Evolutionary conservation across 371 early-diverging fungal species (phyloP).

Genomic region (Syncephalastrum contaminatum): DNA sequence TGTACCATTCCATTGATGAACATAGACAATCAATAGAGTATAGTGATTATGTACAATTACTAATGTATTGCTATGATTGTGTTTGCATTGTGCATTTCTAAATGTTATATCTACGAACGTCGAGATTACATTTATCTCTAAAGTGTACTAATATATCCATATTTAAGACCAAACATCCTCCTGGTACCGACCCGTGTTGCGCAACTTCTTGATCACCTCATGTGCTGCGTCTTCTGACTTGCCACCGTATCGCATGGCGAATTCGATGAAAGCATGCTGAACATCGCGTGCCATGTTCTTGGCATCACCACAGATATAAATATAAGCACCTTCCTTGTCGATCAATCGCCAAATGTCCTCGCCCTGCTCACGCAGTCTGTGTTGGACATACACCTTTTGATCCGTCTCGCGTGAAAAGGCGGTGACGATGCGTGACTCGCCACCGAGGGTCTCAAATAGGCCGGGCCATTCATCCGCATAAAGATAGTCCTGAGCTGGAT

Average conservation of each 20-base stretch:
- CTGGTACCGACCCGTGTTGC: conserved; percentile 81
- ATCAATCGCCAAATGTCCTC: conserved; percentile 69
- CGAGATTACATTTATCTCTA: too few species aligned
- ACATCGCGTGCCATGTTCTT: conserved; percentile 97
- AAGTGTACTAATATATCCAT: background rate
- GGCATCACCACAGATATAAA: conserved; percentile 96
- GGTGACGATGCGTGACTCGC: conserved; percentile 64
- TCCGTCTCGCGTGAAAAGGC: conserved; percentile 86
- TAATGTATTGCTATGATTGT: too few species aligned
- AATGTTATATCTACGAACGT: too few species aligned
- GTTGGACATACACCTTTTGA: conserved; percentile 90
- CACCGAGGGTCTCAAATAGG: conserved; percentile 59
- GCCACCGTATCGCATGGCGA: conserved; percentile 71
- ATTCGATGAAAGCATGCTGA: conserved; percentile 57
- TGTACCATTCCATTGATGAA: background rate
- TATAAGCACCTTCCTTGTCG: conserved; percentile 67
- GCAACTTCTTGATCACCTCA: conserved; percentile 80
- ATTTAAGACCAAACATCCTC: conserved; percentile 94
- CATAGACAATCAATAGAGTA: conserved; percentile 1
- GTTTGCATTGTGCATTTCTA: too few species aligned
- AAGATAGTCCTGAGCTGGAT: conserved; percentile 77
- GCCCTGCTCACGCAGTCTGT: conserved; percentile 65
- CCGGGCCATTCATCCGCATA: conserved; percentile 84
- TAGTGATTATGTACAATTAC: too few species aligned
- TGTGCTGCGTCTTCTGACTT: conserved; percentile 67